Percentiles rank a stretch among this genome's conserved stretches.
phyloP scores from a whole-genome alignment of 768 basidiomycete genomes.

The Rhodosporidiobolus odoratus region DNA sequence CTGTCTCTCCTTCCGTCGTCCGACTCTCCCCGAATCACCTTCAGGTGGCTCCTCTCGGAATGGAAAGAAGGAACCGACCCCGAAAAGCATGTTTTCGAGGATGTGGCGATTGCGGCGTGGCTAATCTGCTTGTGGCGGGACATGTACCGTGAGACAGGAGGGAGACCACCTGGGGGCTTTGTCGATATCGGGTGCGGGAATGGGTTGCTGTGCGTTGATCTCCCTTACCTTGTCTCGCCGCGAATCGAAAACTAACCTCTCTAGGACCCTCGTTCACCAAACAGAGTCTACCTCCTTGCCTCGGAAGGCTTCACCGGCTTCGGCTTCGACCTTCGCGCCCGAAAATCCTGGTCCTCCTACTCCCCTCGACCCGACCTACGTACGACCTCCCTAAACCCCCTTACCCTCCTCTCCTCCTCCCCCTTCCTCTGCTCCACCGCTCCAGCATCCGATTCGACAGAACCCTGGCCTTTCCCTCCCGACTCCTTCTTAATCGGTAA shows the following conservation, averaged over 20 bases:
- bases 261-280: not conserved
- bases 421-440: not conserved
- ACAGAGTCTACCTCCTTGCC: conserved; percentile 23
- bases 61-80: conserved; percentile 84
- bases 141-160: conserved; percentile 52
- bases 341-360: conserved; percentile 78
- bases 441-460: not conserved
- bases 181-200: conserved; percentile 93
- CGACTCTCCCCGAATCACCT: conserved; percentile 30
- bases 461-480: conserved; percentile 43
- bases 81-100: conserved; percentile 87
- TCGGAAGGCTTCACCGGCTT: conserved; percentile 65
- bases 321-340: conserved; percentile 79
- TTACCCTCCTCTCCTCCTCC: not conserved
- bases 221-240: too few relatives aligned
- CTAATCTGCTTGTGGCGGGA: conserved; percentile 86
- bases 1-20: not conserved
- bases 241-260: not conserved
- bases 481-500: conserved; percentile 81
- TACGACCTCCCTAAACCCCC: conserved; percentile 3
- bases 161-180: conserved; percentile 68
- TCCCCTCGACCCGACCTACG: conserved; percentile 54
- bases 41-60: conserved; percentile 51
- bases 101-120: conserved; percentile 90
- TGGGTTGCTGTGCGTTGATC: conserved; percentile 61